Evolutionary conservation across 1,284 basidiomycete genomes (phyloP), one percentile per base, ranked within the genome.

Genomic region (Paramarasmius palmivorus): DNA sequence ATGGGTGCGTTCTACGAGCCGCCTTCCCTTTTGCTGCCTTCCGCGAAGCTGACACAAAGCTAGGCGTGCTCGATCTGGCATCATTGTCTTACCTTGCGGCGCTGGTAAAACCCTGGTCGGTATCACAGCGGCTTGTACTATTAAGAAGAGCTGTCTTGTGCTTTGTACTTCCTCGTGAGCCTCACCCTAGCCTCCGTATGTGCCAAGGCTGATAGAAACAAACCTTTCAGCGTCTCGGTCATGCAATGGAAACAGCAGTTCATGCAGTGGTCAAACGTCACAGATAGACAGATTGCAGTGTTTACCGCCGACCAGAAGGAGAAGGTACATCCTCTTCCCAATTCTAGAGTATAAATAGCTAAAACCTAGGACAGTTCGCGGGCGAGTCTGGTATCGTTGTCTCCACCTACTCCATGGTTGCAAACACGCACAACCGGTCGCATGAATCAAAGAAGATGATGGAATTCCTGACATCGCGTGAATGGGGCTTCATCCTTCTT

Each of bases 171-270:
- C 94, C 44, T 93, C 93, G 93, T 95, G 68, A 75, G 91, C 38
- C 42, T 48, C 55, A 26, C 49, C n/a, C 29, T 23, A 14, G 47
- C 38, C 38, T 26, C 50, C 6, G 36, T n/a, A n/a, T n/a, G n/a
- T n/a, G n/a, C n/a, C n/a, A n/a, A n/a, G n/a, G n/a, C n/a, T n/a
- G 42, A 26, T 14, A 19, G 22, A 39, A 19, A 5, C 23, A 15
- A 32, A 12, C 12, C 7, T 22, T 38, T 2, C 58, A 95, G 94
- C 19, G 95, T 98, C 25, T 96, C 93, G 20, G 95, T 97, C 45
- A 94, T 95, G 83, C 95, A 98, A 75, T 98, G 95, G 95, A 92
- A 90, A 66, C 90, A 93, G 63, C 93, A 97, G 66, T 98, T 98
- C 73, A 86, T 96, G 77, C 90, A 92, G 64, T 98, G 95, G 92